Evolutionary conservation across 495 filamentous ascomycete genomes (phyloP).

Genomic region (Letharia lupina): DNA sequence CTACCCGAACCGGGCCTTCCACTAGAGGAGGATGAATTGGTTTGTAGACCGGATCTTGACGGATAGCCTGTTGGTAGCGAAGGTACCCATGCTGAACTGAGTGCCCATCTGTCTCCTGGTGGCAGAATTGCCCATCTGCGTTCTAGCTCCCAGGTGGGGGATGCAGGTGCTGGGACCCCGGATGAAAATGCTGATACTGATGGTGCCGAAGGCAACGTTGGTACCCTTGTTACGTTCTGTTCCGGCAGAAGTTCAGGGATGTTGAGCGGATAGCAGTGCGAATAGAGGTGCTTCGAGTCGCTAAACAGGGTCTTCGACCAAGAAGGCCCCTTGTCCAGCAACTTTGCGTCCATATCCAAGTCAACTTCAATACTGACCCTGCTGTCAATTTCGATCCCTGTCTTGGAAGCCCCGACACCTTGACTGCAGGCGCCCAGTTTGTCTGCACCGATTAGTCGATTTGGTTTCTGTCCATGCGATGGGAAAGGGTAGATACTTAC

Average conservation of each 20-base stretch:
- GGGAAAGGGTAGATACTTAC: slow-evolving; percentile 10
- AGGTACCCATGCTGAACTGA: not conserved
- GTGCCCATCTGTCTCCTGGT: not conserved
- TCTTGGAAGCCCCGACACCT: slow-evolving; percentile 23
- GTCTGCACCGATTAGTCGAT: slow-evolving; percentile 7
- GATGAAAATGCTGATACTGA: not conserved
- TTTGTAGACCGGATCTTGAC: too few relatives aligned
- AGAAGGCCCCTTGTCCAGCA: slow-evolving; percentile 6
- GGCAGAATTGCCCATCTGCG: not conserved
- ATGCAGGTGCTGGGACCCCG: not conserved
- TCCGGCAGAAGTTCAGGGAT: slow-evolving; percentile 12
- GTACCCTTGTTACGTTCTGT: not conserved
- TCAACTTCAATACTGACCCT: slow-evolving; percentile 27
- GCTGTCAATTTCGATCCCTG: slow-evolving; percentile 25
- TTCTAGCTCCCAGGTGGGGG: not conserved
- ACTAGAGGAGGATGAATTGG: too few relatives aligned
- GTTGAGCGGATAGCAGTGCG: slow-evolving; percentile 17
- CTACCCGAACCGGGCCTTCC: too few relatives aligned
- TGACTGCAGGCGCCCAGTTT: slow-evolving; percentile 25
- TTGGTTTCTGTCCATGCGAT: too few relatives aligned
- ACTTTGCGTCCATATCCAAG: slow-evolving; percentile 33
- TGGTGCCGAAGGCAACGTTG: not conserved
- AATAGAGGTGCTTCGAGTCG: slow-evolving; percentile 3
- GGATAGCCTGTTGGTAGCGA: too few relatives aligned
- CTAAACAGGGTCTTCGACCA: slow-evolving; percentile 9